Conservation (phyloP, 495 filamentous ascomycete genomes). For the Friedmanniomyces simplex region DNA sequence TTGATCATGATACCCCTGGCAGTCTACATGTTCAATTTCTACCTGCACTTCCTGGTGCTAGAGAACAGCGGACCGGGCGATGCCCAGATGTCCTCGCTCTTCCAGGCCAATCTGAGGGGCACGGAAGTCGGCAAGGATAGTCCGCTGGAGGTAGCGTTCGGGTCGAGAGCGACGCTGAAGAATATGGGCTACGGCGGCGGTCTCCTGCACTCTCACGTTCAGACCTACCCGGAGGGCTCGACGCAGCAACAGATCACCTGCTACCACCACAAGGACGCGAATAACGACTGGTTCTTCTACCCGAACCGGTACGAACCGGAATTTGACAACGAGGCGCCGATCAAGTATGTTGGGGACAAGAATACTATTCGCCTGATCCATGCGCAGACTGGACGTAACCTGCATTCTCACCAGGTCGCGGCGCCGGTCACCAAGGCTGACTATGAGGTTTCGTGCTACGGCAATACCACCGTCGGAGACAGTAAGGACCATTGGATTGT, state of each 20-base stretch:
- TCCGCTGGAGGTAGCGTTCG: slow-evolving; percentile 79
- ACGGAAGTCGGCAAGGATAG: slow-evolving; percentile 91
- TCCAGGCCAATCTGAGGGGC: slow-evolving; percentile 89
- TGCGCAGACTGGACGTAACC: slow-evolving; percentile 88
- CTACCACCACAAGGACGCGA: slow-evolving; percentile 98
- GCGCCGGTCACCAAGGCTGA: slow-evolving; percentile 85
- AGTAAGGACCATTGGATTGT: slow-evolving; percentile 97
- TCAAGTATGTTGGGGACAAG: slow-evolving; percentile 68
- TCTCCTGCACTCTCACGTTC: slow-evolving; percentile 93
- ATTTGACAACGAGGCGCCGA: slow-evolving; percentile 55
- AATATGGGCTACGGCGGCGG: slow-evolving; percentile 99
- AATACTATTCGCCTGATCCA: slow-evolving; percentile 82
- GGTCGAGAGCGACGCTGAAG: slow-evolving; percentile 87
- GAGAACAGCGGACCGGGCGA: slow-evolving; percentile 93
- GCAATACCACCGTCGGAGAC: slow-evolving; percentile 92
- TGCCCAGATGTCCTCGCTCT: slow-evolving; percentile 98
- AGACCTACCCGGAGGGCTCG: slow-evolving; percentile 93
- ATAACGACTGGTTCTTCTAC: slow-evolving; percentile 99
- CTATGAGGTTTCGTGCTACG: slow-evolving; percentile 88
- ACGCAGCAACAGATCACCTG: slow-evolving; percentile 93
- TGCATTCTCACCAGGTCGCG: slow-evolving; percentile 82
- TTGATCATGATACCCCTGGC: slow-evolving; percentile 77
- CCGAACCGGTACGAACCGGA: slow-evolving; percentile 68
- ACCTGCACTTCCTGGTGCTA: slow-evolving; percentile 80
- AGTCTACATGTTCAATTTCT: slow-evolving; percentile 93